Evolutionary conservation across 345 rosid species (phyloP), one percentile per base, ranked within the genome.

Genomic region (Eucalyptus polyanthemos): DNA sequence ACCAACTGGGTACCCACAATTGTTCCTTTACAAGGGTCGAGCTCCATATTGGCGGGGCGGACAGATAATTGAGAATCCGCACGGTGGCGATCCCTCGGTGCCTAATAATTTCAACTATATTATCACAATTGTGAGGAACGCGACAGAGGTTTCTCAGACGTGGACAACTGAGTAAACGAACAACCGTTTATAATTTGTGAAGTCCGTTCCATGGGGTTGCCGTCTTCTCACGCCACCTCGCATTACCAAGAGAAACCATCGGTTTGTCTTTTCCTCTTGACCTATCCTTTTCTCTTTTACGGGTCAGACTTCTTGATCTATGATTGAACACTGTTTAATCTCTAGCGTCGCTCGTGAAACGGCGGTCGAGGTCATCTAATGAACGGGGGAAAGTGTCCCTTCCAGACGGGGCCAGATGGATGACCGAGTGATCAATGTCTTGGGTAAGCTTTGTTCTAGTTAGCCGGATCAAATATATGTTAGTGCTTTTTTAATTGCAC

Each of bases 1-100:
- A 12, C 94, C 91, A 8, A 85, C 27, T 4, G 96, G 95, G 72
- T 94, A 88, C 44, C 94, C 97, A 4, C 97, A 97, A 88, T 50
- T 93, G 90, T 89, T 91, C 27, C 44, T 96, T 34, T 95, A 94
- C 86, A 90, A 92, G 27, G 95, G 92, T 47, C 49, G 49, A 14
- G 14, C 3, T 9, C 90, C 76, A 12, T 80, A 88, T 87, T 95
- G 95, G 95, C 93, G 98, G 49, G 89, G 87, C 10, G 96, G 97
- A 9, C 88, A 95, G 44, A 96, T 97, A 98, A 95, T 94, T 14
- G 96, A 97, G 16, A 87, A 62, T 21, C 91, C 93, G 88, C 95
- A 93, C 95, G 94, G 92, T 96, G 93, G 91, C 67, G 47, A 4
- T n/a, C 21, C 3, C 3, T 7, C 3, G 76, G 3, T 67, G 40